A percentile compares a stretch with the other conserved stretches of the same genome.
Evolutionary conservation across 2,329 filamentous ascomycete genomes (phyloP).

Genomic region (Fusarium kyushuense): DNA sequence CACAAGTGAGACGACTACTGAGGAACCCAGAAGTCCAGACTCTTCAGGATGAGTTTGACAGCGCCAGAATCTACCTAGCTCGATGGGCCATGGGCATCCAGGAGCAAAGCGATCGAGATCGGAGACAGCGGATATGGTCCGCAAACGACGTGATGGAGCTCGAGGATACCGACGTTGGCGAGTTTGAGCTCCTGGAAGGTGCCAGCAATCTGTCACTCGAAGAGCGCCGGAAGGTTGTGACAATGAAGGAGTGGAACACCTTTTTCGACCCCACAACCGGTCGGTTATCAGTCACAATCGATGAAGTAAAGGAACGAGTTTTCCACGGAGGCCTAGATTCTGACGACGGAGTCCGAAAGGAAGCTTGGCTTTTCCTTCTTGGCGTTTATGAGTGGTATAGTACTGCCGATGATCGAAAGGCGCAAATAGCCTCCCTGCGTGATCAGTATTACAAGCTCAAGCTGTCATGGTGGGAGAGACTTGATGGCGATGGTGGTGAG

Average conservation of each 20-base stretch:
- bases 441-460: conserved; percentile 97
- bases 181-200: conserved; percentile 94
- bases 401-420: conserved; percentile 84
- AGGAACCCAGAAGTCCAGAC: conserved; percentile 95
- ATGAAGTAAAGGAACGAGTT: conserved; percentile 96
- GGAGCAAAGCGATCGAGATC: conserved; percentile 92
- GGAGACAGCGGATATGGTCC: conserved; percentile 90
- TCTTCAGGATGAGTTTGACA: conserved; percentile 96
- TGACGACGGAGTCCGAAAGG: conserved; percentile 92
- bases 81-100: conserved; percentile 99
- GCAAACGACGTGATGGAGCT: conserved; percentile 91
- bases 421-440: conserved; percentile 83
- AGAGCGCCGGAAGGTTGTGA: conserved; percentile 82
- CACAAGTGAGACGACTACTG: conserved; percentile 85
- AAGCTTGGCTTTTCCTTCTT: conserved; percentile 94
- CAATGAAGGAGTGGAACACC: conserved; percentile 86
- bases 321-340: conserved; percentile 93
- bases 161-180: conserved; percentile 93
- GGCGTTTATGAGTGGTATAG: conserved; percentile 96
- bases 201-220: conserved; percentile 78
- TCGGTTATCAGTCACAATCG: conserved; percentile 79
- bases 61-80: conserved; percentile 91
- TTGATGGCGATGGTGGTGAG: conserved; percentile 84
- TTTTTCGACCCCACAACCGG: conserved; percentile 87
- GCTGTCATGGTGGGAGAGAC: conserved; percentile 94